phyloP scores from a whole-genome alignment of 495 filamentous ascomycete species.

The Polyplosphaeria fusca region DNA sequence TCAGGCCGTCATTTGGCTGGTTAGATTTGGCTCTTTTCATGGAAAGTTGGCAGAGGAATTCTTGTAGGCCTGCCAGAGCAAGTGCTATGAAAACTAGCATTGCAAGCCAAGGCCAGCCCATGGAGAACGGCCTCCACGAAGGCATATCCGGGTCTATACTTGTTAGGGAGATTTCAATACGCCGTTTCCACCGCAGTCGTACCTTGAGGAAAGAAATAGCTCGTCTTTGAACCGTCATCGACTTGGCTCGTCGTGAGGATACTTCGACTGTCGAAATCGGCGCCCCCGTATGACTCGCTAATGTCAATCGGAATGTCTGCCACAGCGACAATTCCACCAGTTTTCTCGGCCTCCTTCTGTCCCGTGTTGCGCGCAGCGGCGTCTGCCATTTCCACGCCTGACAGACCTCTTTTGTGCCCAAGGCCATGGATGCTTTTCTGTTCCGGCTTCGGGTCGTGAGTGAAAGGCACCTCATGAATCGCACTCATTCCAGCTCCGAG shows the following conservation, averaged over 20 bases:
- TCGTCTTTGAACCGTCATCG: slow-evolving; percentile 22
- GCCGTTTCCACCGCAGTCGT: slow-evolving; percentile 14
- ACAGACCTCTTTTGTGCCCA: slow-evolving; percentile 8
- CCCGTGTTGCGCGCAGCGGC: slow-evolving; percentile 12
- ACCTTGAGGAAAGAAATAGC: slow-evolving; percentile 35
- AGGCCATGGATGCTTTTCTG: background rate
- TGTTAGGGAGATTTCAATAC: slow-evolving; percentile 16
- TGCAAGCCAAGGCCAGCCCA: slow-evolving; percentile 62
- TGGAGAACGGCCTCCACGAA: slow-evolving; percentile 70
- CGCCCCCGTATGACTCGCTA: slow-evolving; percentile 19
- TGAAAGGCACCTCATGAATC: slow-evolving; percentile 26
- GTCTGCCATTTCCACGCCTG: background rate
- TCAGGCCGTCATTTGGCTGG: slow-evolving; percentile 35
- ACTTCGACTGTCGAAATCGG: slow-evolving; percentile 19
- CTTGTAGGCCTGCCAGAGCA: slow-evolving; percentile 53
- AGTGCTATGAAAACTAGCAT: slow-evolving; percentile 58
- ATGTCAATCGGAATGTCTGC: slow-evolving; percentile 25
- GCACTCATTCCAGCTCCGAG: slow-evolving; percentile 31
- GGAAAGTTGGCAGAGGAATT: slow-evolving; percentile 61
- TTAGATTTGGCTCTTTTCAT: slow-evolving; percentile 26
- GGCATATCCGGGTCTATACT: slow-evolving; percentile 53
- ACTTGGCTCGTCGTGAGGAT: slow-evolving; percentile 7
- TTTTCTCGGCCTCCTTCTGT: slow-evolving; percentile 29
- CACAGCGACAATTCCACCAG: slow-evolving; percentile 30
- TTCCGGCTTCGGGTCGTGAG: background rate